Base-by-base conservation (phyloP, 805 yeast genomes). In the Metschnikowia bowlesiae region DNA sequence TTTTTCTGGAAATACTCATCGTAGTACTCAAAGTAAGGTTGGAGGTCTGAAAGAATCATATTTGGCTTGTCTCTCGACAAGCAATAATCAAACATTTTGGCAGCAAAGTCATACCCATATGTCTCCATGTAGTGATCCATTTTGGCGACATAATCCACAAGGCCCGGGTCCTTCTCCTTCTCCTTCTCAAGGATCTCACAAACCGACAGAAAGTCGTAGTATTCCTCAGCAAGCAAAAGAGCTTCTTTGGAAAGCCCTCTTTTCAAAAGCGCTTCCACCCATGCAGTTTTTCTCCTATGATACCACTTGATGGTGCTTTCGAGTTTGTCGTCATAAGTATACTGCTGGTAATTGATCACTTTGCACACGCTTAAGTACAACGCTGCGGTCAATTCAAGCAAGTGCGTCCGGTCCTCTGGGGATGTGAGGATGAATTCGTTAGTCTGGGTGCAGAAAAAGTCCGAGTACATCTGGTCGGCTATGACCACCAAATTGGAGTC, bases 101-200 rank as follows among this genome's bases (percentile, higher is more conserved):
- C 61, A 0, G 95, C 95, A 73, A 90, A 90, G 3, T 66, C 73
- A 59, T 84, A 85, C 1, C 85, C 88, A 65, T 79, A 87, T 46
- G 73, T 74, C 13, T 76, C 75, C 61, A 88, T 82, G 62, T 79
- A 86, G 33, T 69, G 66, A 18, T 69, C 73, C 55, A 82, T 81
- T 44, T 59, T 63, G 28, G 55, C 56, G 60, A 50, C 30, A 51
- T 50, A 50, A 35, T 50, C 60, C 16, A 54, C 69, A 13, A 58
- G 42, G 5, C 58, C 51, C 22, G 44, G 53, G 10, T 58, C 62
- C 33, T 67, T 55, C 53, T 71, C 62, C 33, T 67, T 55, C 53
- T 71, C 69, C n/a, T 63, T 54, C 37, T 73, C 76, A 31, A 71
- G 61, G 9, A 73, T 72, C 46, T 74, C 80, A 0, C 84, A 85